A percentile compares a stretch with the other conserved stretches of the same genome.
These are phyloP conservation scores for Casuarina glauca DNA, from an alignment of 306 rosid species.

Conservation along the genomic window DNA sequence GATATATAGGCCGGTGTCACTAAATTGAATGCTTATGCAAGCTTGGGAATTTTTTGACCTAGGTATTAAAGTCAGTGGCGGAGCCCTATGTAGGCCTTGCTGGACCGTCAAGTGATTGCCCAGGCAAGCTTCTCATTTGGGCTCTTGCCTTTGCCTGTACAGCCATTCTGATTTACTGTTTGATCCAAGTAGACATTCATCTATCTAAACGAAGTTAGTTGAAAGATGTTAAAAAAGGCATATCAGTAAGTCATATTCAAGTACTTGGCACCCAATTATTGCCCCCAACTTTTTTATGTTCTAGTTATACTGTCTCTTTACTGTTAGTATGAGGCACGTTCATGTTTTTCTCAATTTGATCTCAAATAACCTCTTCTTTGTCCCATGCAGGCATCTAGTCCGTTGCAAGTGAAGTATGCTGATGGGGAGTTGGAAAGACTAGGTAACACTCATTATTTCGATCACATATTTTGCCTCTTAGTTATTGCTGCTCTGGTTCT, in stretches of 20 bases:
- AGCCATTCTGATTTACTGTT: conserved; percentile 7
- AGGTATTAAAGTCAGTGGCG: conserved; percentile 37
- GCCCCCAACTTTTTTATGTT: neutral
- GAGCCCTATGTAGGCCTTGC: conserved; percentile 37
- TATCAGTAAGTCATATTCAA: neutral
- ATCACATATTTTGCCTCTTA: conserved; percentile 18
- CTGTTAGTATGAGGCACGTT: conserved; percentile 19
- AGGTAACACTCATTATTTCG: conserved; percentile 49
- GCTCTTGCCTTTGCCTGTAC: conserved; percentile 37
- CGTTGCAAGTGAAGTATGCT: conserved; percentile 99
- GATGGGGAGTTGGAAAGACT: conserved; percentile 99
- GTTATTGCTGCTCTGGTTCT: conserved; percentile 24
- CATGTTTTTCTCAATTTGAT: conserved; percentile 32
- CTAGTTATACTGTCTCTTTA: conserved; percentile 21
- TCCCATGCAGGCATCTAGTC: conserved; percentile 92
- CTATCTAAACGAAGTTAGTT: conserved; percentile 1
- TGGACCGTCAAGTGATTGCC: conserved; percentile 39
- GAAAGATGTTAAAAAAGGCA: conserved; percentile 10
- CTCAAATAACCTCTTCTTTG: conserved; percentile 30
- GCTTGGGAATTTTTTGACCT: conserved; percentile 39
- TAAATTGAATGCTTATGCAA: conserved; percentile 27
- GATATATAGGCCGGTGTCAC: conserved; percentile 17
- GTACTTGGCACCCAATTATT: conserved; percentile 7
- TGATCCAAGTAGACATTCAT: conserved; percentile 4
- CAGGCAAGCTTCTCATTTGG: conserved; percentile 35